Evolutionary conservation across 148 eudicot genomes (phyloP).

Genomic region (Rhododendron vialii): DNA sequence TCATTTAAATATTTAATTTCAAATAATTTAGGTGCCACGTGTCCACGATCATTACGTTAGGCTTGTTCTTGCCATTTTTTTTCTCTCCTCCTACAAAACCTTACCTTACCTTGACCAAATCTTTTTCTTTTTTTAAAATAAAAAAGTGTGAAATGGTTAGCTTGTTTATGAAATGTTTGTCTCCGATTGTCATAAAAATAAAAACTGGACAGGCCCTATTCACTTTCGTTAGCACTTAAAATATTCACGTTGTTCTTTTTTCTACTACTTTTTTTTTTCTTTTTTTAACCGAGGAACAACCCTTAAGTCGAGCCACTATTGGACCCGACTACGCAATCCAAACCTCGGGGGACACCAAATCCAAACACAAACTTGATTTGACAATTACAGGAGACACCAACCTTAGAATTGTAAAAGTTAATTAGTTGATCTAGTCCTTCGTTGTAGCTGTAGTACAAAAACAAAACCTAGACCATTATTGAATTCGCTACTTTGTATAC

Average conservation of each 20-base stretch:
- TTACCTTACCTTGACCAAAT: not conserved
- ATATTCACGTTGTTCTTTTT: too few species aligned
- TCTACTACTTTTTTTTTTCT: too few species aligned
- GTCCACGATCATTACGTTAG: not conserved
- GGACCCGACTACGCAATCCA: too few species aligned
- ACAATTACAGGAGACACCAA: not conserved
- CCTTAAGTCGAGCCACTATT: too few species aligned
- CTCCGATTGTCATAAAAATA: too few species aligned
- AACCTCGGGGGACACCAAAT: too few species aligned
- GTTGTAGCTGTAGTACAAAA: not conserved
- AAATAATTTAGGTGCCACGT: not conserved
- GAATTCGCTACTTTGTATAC: not conserved
- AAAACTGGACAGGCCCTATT: too few species aligned
- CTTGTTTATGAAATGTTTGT: too few species aligned
- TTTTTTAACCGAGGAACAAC: too few species aligned
- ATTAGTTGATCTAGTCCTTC: not conserved
- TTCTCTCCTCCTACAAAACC: not conserved
- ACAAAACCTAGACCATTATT: not conserved
- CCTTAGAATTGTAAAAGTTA: not conserved
- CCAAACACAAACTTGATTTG: not conserved
- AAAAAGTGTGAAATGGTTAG: too few species aligned
- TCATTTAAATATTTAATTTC: not conserved
- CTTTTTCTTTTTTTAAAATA: too few species aligned
- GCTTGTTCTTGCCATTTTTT: not conserved
- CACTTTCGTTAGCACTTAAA: too few species aligned